phyloP scores from a whole-genome alignment of 1,284 basidiomycete genomes.

The Apiotrichum brassicae region DNA sequence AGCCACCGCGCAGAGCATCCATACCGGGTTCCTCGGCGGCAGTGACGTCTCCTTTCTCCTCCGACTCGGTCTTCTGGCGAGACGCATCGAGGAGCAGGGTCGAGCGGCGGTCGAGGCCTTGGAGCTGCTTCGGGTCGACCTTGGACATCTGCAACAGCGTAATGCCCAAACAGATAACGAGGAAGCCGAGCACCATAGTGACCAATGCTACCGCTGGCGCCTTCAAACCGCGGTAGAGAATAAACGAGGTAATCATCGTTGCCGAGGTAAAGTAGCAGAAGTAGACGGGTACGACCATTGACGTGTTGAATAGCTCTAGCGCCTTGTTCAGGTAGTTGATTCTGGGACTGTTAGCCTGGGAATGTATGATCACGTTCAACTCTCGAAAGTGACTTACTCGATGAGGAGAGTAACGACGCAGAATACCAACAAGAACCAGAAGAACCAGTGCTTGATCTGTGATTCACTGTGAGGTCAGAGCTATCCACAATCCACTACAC shows the following conservation, averaged over 20 bases:
- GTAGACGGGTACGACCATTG: conserved; percentile 70
- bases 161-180: conserved; percentile 63
- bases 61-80: conserved; percentile 56
- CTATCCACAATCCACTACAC: conserved; percentile 14
- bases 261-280: conserved; percentile 71
- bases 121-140: conserved; percentile 53
- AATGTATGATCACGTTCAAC: neutral
- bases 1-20: conserved; percentile 79
- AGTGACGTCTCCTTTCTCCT: conserved; percentile 45
- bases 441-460: conserved; percentile 60
- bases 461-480: conserved; percentile 30
- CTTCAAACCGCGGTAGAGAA: conserved; percentile 84
- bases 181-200: conserved; percentile 82
- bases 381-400: conserved; percentile 21
- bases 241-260: conserved; percentile 77
- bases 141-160: conserved; percentile 95
- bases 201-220: conserved; percentile 69
- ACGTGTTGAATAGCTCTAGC: conserved; percentile 85
- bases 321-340: conserved; percentile 97
- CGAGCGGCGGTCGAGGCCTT: conserved; percentile 68
- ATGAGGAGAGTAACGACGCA: conserved; percentile 65
- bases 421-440: conserved; percentile 79
- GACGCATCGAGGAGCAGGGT: conserved; percentile 78
- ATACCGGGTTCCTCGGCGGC: conserved; percentile 59
- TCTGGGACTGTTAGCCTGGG: conserved; percentile 45